Evolutionary conservation across 2,329 filamentous ascomycete species (phyloP).

Genomic region (Xylaria sp.): DNA sequence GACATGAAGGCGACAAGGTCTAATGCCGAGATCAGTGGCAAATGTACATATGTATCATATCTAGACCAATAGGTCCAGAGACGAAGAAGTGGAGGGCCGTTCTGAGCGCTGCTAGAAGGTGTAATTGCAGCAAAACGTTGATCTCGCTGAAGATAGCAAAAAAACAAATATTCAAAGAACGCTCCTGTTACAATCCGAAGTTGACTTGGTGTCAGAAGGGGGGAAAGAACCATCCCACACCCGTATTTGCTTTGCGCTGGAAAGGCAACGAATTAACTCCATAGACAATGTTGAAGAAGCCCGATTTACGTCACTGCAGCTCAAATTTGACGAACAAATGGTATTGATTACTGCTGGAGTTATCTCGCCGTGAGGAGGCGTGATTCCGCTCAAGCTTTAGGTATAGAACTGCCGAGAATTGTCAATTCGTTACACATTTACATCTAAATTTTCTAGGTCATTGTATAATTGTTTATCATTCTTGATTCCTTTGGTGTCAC

Average conservation of each 20-base stretch:
- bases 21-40: constrained; percentile 4
- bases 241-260: not conserved
- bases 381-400: not conserved
- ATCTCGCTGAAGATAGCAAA: constrained; percentile 16
- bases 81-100: constrained; percentile 3
- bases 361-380: not conserved
- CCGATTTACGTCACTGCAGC: not conserved
- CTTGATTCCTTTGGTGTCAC: not conserved
- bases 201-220: not conserved
- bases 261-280: not conserved
- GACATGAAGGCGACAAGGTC: constrained; percentile 15
- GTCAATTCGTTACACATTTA: not conserved
- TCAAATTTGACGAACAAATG: not conserved
- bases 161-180: constrained; percentile 14
- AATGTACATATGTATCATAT: constrained; percentile 33
- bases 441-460: too few species aligned
- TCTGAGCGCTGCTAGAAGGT: constrained; percentile 1
- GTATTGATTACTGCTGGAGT: not conserved
- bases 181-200: too few species aligned
- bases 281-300: not conserved
- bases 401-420: not conserved
- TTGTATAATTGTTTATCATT: not conserved
- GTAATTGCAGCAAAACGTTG: constrained; percentile 12
- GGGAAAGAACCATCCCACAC: not conserved
- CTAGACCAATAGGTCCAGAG: not conserved